phyloP scores from a whole-genome alignment of 805 yeast genomes.

The Schwanniomyces yamadae region DNA sequence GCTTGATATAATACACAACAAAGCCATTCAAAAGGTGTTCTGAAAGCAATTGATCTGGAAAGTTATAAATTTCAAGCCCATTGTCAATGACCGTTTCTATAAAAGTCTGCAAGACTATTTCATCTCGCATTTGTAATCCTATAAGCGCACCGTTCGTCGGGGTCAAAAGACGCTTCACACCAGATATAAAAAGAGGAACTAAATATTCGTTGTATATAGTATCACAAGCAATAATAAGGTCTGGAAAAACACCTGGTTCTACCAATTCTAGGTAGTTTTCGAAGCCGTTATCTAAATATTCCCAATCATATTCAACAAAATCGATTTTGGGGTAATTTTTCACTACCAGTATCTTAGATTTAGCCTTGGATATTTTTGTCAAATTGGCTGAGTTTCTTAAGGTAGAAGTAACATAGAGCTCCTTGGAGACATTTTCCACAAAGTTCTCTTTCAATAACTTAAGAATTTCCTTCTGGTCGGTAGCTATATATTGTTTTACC shows the following conservation, averaged over 20 bases:
- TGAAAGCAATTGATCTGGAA: slow-evolving; percentile 31
- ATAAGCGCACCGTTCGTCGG: slow-evolving; percentile 41
- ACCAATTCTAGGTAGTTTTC: slow-evolving; percentile 15
- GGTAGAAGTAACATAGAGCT: slow-evolving; percentile 3
- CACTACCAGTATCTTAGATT: slow-evolving; percentile 1
- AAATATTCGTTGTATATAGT: slow-evolving; percentile 64
- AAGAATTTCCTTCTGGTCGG: slow-evolving; percentile 57
- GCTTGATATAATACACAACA: slow-evolving; percentile 38
- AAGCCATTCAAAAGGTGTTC: slow-evolving; percentile 41
- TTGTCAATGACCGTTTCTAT: slow-evolving; percentile 28
- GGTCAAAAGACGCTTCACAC: slow-evolving; percentile 39
- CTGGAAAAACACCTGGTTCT: slow-evolving; percentile 27
- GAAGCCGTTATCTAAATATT: slow-evolving; percentile 37
- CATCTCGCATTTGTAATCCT: slow-evolving; percentile 53
- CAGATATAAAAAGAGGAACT: slow-evolving; percentile 46
- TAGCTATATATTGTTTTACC: slow-evolving; percentile 45
- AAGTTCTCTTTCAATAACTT: slow-evolving; percentile 52
- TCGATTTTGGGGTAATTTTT: slow-evolving; percentile 30
- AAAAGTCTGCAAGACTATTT: slow-evolving; percentile 48
- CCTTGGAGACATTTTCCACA: slow-evolving; percentile 26
- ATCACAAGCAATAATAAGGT: slow-evolving; percentile 59
- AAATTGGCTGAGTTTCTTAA: slow-evolving; percentile 3
- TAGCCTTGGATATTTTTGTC: not conserved
- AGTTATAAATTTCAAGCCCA: slow-evolving; percentile 34
- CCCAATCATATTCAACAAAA: slow-evolving; percentile 64